Evolutionary conservation across 495 filamentous ascomycete genomes (phyloP).

Genomic region (Neurospora pannonica): DNA sequence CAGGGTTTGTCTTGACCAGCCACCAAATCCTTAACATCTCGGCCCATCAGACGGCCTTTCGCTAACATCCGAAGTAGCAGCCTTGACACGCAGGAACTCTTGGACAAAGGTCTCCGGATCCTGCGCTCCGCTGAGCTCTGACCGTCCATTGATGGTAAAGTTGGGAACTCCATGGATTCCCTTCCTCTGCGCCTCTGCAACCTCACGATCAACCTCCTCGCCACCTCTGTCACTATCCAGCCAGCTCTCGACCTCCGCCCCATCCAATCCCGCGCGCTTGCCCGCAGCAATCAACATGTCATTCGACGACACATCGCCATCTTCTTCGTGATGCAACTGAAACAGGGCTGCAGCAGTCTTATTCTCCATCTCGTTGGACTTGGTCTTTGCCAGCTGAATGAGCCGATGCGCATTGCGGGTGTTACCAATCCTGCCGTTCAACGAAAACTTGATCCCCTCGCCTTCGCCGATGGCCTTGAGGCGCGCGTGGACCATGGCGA

Average conservation of each 20-base stretch:
- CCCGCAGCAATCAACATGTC: constrained; percentile 51
- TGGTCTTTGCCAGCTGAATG: constrained; percentile 57
- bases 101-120: constrained; percentile 48
- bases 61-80: constrained; percentile 11
- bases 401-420: constrained; percentile 70
- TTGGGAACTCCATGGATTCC: constrained; percentile 65
- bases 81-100: constrained; percentile 45
- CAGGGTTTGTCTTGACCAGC: not conserved
- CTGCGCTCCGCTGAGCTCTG: constrained; percentile 56
- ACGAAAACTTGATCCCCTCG: constrained; percentile 65
- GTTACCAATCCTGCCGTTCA: constrained; percentile 64
- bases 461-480: constrained; percentile 48
- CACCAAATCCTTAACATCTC: constrained; percentile 2
- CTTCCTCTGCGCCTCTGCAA: constrained; percentile 43
- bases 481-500: constrained; percentile 45
- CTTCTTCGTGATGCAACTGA: constrained; percentile 64
- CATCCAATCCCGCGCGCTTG: constrained; percentile 53
- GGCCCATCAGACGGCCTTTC: not conserved
- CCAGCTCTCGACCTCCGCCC: constrained; percentile 49
- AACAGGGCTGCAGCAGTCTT: constrained; percentile 61
- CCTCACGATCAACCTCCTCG: constrained; percentile 61
- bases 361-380: constrained; percentile 46
- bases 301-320: constrained; percentile 63
- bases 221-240: constrained; percentile 56
- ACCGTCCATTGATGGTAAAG: constrained; percentile 56